Evolutionary conservation across 495 filamentous ascomycete genomes (phyloP), one percentile per base, ranked within the genome.

Genomic region (Penicillium paradoxum): DNA sequence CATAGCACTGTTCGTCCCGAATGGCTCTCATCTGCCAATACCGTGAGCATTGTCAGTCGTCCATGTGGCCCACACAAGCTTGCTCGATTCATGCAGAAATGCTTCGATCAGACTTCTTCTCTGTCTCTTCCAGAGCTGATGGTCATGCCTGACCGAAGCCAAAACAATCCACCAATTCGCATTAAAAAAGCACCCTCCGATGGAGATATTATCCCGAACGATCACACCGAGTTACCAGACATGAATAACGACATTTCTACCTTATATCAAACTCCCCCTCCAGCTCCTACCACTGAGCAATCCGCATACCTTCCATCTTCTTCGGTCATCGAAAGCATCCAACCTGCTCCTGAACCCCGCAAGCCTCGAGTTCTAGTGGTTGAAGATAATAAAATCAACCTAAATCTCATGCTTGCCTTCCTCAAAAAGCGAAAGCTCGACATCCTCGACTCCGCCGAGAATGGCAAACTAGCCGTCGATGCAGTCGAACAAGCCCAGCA

Each of bases 331-430:
- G 27, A 46, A 1, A 38, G 13, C 21, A 15, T 6, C 32, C 9
- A 19, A 6, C 5, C 15, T 45, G 2, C 51, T 14, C 17, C 44
- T 4, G 38, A 54, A 22, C 24, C 22, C 18, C 15, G 44, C 7
- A 38, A 18, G 24, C 27, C 64, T n/a, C 63, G 63, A 29, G 70
- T 87, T 4, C 73, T 88, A 2, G 74, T 88, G 0, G 85, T 88
- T 0, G 86, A 89, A 54, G 86, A 89, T 55, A 89, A 89, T 64
- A 72, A 77, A 19, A 87, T 88, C 59, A 89, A 89, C 58, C 75
- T 88, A 17, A 81, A 79, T 14, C 69, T 88, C 0, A 75, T 88
- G 21, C 65, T 79, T 11, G 79, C 80, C 0, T 83, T 82, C 54
- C 76, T 86, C 68, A 72, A 70, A 29, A 77, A 74, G 49, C 68